Percentiles rank a stretch among this genome's conserved stretches.
Conservation (phyloP, 352 stramenopile genomes). For the Phytophthora meadii region DNA sequence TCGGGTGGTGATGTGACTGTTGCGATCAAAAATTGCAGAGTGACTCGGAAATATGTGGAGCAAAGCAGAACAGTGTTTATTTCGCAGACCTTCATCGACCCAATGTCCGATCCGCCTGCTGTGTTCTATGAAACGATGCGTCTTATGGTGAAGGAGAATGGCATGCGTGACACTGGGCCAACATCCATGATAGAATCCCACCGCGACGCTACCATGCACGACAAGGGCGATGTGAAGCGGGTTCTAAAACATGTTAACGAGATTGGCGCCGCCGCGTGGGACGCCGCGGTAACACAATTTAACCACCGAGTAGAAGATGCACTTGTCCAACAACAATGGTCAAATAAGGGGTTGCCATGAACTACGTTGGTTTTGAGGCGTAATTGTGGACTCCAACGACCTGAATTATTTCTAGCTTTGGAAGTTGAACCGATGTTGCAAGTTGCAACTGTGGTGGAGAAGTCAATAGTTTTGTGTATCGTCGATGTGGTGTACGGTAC, state of each 20-base stretch:
- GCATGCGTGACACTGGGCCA: not conserved
- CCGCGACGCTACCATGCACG: slow-evolving; percentile 11
- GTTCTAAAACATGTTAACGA: slow-evolving; percentile 1
- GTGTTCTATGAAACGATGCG: slow-evolving; percentile 22
- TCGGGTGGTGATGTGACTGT: not conserved
- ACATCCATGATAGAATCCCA: slow-evolving; percentile 10
- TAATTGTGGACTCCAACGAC: no score
- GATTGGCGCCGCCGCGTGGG: slow-evolving; percentile 5
- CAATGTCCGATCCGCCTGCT: not conserved
- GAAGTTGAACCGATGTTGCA: no score
- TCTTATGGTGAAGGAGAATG: slow-evolving; percentile 6
- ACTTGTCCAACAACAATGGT: slow-evolving; percentile 9
- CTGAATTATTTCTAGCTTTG: no score
- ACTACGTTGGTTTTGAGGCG: not conserved
- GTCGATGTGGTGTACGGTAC: no score
- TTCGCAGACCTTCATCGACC: slow-evolving; percentile 10
- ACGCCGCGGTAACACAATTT: slow-evolving; percentile 8
- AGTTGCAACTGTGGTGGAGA: no score
- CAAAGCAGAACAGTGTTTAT: slow-evolving; percentile 11
- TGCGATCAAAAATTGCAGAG: slow-evolving; percentile 14
- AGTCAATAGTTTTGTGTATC: no score
- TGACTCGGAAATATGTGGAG: slow-evolving; percentile 22
- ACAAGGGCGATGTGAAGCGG: slow-evolving; percentile 6
- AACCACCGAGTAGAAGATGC: slow-evolving; percentile 22
- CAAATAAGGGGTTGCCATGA: not conserved